Conservation (phyloP, 768 basidiomycete genomes). For the Kwoniella europaea region DNA sequence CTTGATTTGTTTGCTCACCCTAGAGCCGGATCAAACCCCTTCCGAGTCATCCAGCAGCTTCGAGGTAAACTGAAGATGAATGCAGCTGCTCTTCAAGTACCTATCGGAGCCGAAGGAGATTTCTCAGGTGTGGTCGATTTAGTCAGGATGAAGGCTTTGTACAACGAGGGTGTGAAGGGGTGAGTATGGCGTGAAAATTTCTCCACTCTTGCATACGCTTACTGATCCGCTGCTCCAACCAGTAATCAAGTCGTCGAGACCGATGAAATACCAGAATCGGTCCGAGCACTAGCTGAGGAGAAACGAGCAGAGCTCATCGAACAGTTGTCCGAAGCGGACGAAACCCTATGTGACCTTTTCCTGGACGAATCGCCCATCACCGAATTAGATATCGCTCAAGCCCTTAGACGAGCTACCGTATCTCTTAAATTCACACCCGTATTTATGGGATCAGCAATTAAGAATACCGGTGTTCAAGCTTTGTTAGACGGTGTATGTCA, state of each 20-base stretch:
- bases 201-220: not conserved
- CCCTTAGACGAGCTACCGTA: constrained; percentile 87
- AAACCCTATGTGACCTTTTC: constrained; percentile 88
- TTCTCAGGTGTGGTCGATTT: constrained; percentile 92
- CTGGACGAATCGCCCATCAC: constrained; percentile 80
- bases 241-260: constrained; percentile 79
- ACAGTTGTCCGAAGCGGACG: constrained; percentile 93
- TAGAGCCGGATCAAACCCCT: constrained; percentile 96
- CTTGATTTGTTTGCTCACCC: no score
- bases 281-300: constrained; percentile 73
- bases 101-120: constrained; percentile 86
- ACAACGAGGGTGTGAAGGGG: constrained; percentile 95
- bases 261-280: constrained; percentile 81
- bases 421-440: constrained; percentile 91
- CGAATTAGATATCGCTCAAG: constrained; percentile 73
- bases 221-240: constrained; percentile 5
- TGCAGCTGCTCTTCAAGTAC: constrained; percentile 93
- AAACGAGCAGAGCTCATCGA: constrained; percentile 93
- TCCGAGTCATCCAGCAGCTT: constrained; percentile 90
- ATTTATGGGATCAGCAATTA: constrained; percentile 94
- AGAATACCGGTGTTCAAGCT: constrained; percentile 94
- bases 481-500: constrained; percentile 91
- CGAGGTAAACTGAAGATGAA: constrained; percentile 86
- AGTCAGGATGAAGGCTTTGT: constrained; percentile 90
- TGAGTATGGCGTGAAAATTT: constrained; percentile 54